Conservation (phyloP, 352 stramenopile genomes). For the Pythium dissimile region DNA sequence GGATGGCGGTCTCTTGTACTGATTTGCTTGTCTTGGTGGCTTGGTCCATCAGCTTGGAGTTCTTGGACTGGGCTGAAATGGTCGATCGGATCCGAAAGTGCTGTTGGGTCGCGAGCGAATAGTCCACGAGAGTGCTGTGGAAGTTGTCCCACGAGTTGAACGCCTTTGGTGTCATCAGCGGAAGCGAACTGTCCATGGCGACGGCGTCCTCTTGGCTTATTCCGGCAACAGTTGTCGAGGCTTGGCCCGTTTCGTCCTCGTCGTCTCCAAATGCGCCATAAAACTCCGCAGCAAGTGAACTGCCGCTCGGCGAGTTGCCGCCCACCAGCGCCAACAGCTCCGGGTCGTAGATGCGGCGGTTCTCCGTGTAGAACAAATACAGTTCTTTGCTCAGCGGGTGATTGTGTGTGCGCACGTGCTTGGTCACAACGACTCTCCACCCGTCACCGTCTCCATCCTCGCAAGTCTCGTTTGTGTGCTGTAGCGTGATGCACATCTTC, state of each 20-base stretch:
- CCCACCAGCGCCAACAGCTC: conserved; percentile 42
- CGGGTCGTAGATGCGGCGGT: conserved; percentile 73
- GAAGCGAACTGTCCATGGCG: conserved; percentile 1
- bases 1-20: conserved; percentile 14
- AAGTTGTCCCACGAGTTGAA: conserved; percentile 63
- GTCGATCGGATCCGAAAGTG: conserved; percentile 75
- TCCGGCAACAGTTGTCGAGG: not conserved
- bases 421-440: conserved; percentile 76
- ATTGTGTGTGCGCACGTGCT: conserved; percentile 69
- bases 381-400: conserved; percentile 71
- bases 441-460: conserved; percentile 29
- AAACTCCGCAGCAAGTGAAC: not conserved
- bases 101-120: conserved; percentile 55
- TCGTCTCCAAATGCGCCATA: conserved; percentile 16
- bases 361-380: conserved; percentile 74
- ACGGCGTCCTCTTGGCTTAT: not conserved
- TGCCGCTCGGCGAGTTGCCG: conserved; percentile 5
- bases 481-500: conserved; percentile 79
- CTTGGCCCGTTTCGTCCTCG: not conserved
- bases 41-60: conserved; percentile 46
- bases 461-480: conserved; percentile 27
- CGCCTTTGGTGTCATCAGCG: conserved; percentile 36
- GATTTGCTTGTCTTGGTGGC: conserved; percentile 37
- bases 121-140: conserved; percentile 49
- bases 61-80: conserved; percentile 53